phyloP scores from a whole-genome alignment of 2,329 filamentous ascomycete genomes.

The Mariannaea sp. region DNA sequence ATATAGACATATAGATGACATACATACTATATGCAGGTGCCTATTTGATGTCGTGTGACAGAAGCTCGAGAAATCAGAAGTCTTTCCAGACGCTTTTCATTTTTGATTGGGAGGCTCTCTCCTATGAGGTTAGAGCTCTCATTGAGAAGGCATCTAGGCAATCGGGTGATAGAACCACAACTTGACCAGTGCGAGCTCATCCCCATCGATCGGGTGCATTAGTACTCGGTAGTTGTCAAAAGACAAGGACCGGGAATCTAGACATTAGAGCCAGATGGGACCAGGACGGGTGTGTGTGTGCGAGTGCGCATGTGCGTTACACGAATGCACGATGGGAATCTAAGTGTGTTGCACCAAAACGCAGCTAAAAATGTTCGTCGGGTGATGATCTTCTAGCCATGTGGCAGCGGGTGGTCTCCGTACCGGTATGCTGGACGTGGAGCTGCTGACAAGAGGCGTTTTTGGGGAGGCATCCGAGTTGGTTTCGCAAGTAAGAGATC shows the following conservation, averaged over 20 bases:
- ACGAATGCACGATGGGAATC: not conserved
- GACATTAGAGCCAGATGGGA: not conserved
- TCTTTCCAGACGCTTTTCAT: not conserved
- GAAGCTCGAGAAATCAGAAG: not conserved
- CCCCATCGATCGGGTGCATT: no score
- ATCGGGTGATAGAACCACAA: not conserved
- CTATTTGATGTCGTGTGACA: no score
- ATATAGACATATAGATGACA: no score
- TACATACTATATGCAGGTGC: no score
- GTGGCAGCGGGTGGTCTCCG: conserved; percentile 1
- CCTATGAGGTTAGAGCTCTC: not conserved
- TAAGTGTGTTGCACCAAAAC: conserved; percentile 1
- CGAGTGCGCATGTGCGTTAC: not conserved
- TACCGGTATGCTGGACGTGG: no score
- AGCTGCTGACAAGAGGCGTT: not conserved
- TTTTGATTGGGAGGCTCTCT: not conserved
- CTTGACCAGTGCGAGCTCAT: not conserved
- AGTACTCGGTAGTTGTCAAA: not conserved
- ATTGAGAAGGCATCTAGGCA: not conserved
- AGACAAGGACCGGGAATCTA: not conserved
- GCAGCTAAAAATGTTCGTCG: no score
- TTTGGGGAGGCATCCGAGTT: not conserved
- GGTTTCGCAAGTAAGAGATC: not conserved
- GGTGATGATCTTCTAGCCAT: not conserved
- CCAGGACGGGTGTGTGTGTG: not conserved